These are phyloP conservation scores for Funneliformis mosseae DNA, from an alignment of 192 early-diverging fungal species.

Conservation along the genomic window DNA sequence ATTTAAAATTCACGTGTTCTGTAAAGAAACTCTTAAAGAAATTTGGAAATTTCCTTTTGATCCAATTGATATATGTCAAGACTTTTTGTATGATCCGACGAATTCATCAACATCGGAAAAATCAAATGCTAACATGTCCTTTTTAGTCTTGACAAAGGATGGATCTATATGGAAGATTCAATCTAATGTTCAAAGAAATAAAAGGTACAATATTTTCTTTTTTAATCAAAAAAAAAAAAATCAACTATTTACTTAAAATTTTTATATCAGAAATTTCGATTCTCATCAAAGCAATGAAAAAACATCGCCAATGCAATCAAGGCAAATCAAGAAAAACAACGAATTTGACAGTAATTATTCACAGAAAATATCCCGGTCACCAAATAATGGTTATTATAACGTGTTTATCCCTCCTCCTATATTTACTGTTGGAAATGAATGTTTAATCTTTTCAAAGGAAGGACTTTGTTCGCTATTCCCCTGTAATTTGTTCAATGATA, in stretches of 20 bases:
- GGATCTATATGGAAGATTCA: background rate
- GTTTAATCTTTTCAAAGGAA: background rate
- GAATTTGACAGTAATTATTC: background rate
- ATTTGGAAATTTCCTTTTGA: background rate
- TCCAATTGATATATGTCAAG: slow-evolving; percentile 12
- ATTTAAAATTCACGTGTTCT: slow-evolving; percentile 6
- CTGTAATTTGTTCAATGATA: background rate
- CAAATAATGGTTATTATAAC: background rate
- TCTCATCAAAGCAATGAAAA: background rate
- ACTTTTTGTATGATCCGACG: background rate
- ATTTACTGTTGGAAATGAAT: background rate
- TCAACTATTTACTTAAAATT: background rate
- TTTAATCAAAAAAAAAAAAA: too few relatives aligned
- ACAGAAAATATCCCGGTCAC: background rate
- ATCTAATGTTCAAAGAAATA: slow-evolving; percentile 4
- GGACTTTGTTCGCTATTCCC: background rate
- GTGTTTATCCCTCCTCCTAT: slow-evolving; percentile 1
- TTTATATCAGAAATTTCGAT: background rate
- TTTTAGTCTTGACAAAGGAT: slow-evolving; percentile 1
- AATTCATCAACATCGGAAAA: background rate
- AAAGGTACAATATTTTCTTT: too few relatives aligned
- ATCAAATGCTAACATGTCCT: background rate
- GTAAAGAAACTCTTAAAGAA: background rate
- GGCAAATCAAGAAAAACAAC: background rate
- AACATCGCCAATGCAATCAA: background rate